Evolutionary conservation across 2,329 filamentous ascomycete genomes (phyloP).

Genomic region (Fusarium tricinctum): DNA sequence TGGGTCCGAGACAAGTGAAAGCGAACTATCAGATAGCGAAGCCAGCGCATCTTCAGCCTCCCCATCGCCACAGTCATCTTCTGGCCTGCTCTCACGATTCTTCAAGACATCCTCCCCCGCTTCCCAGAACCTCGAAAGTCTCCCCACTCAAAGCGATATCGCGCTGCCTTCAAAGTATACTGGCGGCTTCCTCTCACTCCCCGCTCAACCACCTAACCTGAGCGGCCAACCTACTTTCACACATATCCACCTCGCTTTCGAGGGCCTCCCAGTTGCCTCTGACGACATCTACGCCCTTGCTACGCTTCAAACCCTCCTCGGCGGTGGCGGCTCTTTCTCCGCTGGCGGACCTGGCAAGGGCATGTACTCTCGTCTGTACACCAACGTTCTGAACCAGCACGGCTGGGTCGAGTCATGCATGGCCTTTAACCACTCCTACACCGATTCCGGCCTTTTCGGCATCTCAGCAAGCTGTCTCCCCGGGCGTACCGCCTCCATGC

Average conservation of each 20-base stretch:
- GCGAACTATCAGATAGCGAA: slow-evolving; percentile 55
- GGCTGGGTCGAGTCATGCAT: slow-evolving; percentile 97
- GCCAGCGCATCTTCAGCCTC: slow-evolving; percentile 53
- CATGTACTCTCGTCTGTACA: slow-evolving; percentile 98
- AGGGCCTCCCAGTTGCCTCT: slow-evolving; percentile 90
- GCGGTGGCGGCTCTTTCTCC: slow-evolving; percentile 95
- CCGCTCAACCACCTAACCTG: slow-evolving; percentile 83
- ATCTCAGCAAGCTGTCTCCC: slow-evolving; percentile 91
- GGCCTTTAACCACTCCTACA: slow-evolving; percentile 98
- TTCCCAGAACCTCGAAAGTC: slow-evolving; percentile 67
- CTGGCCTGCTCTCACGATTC: slow-evolving; percentile 82
- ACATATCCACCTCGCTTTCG: slow-evolving; percentile 95
- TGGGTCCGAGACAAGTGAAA: slow-evolving; percentile 70
- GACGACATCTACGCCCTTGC: slow-evolving; percentile 97
- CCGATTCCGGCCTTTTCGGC: slow-evolving; percentile 93
- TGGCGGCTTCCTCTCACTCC: slow-evolving; percentile 90
- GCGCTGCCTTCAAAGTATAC: slow-evolving; percentile 83
- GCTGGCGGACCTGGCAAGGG: slow-evolving; percentile 97
- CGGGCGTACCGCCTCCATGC: slow-evolving; percentile 82
- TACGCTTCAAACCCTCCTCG: slow-evolving; percentile 93
- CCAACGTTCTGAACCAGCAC: slow-evolving; percentile 96
- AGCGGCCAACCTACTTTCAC: slow-evolving; percentile 81
- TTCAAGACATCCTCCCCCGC: slow-evolving; percentile 85
- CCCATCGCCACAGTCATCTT: slow-evolving; percentile 61
- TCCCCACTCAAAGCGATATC: slow-evolving; percentile 68